Base-by-base conservation (phyloP, 257 asterid species). In the Anisodus tanguticus region DNA sequence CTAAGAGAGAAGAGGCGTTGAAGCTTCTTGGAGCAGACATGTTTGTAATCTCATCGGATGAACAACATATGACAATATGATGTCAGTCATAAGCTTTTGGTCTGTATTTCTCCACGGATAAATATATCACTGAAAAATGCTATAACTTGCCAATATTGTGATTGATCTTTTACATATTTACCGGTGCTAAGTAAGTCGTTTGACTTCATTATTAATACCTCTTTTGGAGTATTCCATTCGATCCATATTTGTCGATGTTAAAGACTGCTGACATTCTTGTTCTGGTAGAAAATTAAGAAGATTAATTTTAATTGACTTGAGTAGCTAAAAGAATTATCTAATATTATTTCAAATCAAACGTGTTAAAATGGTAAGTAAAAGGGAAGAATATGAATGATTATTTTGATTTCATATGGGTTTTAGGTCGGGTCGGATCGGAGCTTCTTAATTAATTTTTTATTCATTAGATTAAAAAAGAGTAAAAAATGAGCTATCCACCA, bases 131-230 rank as follows among this genome's bases (percentile, higher is more conserved):
- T 35, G 12, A 3, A 63, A 41, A 43, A 31, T 70, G 35, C 58
- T 71, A 9, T 15, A 19, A 2, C 26, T 19, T 70, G 9, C 22
- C 26, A 16, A 35, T 81, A 16, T 9, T 81, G 41, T 60, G 47
- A 81, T 26, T 35, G 64, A 74, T 49, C 80, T 49, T 81, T 26
- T 78, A 68, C 85, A 8, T 74, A 84, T 83, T 26, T 87, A 90
- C 92, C 94, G 99, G 97, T 90, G 15, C 78, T 88, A 86, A 84
- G 72, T 0, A 89, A 89, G 54, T 91, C 98, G 1, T 55, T 96
- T 8, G 97, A 96, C 90, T 96, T 96, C 92, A 88, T 96, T 82
- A 91, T 95, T 74, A 88, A 93, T 71, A 91, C 98, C 0, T 93
- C 98, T 71, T 92, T 97, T 1, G 98, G 92, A 11, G 95, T 83